These are phyloP conservation scores for Aschersonia sp. DNA, from an alignment of 2,329 filamentous ascomycete species.

Conservation along the genomic window DNA sequence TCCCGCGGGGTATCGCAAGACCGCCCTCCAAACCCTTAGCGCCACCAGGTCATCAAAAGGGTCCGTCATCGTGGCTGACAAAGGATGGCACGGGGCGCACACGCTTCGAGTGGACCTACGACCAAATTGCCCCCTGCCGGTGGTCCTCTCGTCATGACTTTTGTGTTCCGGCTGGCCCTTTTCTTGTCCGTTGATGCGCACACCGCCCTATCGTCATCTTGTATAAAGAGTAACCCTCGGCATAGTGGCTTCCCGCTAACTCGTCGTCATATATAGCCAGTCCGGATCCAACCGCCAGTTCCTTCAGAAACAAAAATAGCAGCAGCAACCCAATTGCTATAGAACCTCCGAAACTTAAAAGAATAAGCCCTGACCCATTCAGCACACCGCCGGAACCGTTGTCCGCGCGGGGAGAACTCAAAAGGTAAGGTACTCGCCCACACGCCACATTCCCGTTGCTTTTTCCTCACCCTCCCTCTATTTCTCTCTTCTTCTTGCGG, in stretches of 20 bases:
- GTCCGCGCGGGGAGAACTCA: slow-evolving; percentile 43
- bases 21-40: not conserved
- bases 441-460: not conserved
- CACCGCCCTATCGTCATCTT: not conserved
- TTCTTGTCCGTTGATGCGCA: slow-evolving; percentile 2
- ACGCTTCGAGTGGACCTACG: slow-evolving; percentile 5
- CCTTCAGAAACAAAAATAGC: slow-evolving; percentile 4
- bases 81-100: not conserved
- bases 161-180: slow-evolving; percentile 1
- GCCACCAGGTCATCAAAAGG: not conserved
- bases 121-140: slow-evolving; percentile 1
- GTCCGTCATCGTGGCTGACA: not conserved
- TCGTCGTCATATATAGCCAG: slow-evolving; percentile 1
- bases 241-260: not conserved
- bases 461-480: not conserved
- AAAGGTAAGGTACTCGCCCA: slow-evolving; percentile 29
- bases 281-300: slow-evolving; percentile 4
- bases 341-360: slow-evolving; percentile 28
- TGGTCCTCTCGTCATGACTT: slow-evolving; percentile 2
- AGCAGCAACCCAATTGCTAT: slow-evolving; percentile 38
- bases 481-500: too few relatives aligned
- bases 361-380: slow-evolving; percentile 22
- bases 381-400: slow-evolving; percentile 33
- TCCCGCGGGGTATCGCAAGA: not conserved
- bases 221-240: too few relatives aligned